Evolutionary conservation across 352 stramenopile species (phyloP), one percentile per base, ranked within the genome.

Genomic region (Blastocystis sp.): DNA sequence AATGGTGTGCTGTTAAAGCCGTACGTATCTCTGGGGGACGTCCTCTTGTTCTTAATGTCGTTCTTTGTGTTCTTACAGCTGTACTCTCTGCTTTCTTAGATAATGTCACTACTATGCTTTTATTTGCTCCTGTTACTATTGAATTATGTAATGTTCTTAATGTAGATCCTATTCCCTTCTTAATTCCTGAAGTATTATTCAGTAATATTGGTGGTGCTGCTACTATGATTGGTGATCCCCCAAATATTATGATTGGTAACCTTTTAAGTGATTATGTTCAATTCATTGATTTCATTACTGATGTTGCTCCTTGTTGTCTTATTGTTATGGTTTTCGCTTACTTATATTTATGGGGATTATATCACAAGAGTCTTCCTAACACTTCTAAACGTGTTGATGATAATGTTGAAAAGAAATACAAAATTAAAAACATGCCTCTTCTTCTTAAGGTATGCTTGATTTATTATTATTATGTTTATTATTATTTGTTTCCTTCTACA

Each of bases 231-330:
- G 62, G 62, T 32, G 66, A 70, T 33, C 72, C 72, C 34, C 72
- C 72, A 31, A 77, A 77, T 43, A 77, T 77, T 30, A 77, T 77
- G 44, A 77, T 77, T 64, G 72, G 69, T 7, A 70, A 55, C 43
- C 66, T 62, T 27, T 71, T 75, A 48, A 58, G 62, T 2, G 70
- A 75, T 30, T 40, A 68, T 45, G 67, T 77, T 40, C 67, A 67
- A 9, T 77, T 77, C 64, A 69, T 74, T 18, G 72, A 75, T 44
- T 77, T 77, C 35, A 74, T 77, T 33, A 65, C 68, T 13, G 67
- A 77, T 41, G 44, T 73, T 37, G 34, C 67, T 7, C 72, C 72
- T 24, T 68, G 49, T 40, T 32, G 23, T 16, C 25, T 56, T 25
- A 25, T 56, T 13, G 41, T 32, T 27, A 75, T 75, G 27, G 65